Evolutionary conservation across 2,329 filamentous ascomycete genomes (phyloP).

Genomic region (Pyrenophora seminiperda): DNA sequence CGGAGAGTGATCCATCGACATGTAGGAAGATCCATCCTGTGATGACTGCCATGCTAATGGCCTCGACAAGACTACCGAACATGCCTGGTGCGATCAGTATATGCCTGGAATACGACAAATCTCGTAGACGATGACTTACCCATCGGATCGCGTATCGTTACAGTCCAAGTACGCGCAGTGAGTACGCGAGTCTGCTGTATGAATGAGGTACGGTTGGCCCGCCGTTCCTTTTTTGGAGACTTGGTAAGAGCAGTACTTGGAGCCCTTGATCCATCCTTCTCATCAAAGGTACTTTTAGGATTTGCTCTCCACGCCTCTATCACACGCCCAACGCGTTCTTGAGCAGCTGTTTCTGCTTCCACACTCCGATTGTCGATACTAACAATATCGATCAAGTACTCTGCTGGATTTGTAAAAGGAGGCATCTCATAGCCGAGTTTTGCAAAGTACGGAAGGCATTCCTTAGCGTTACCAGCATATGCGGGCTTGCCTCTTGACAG

Average conservation of each 20-base stretch:
- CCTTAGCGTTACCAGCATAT: conserved; percentile 65
- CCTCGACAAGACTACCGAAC: conserved; percentile 70
- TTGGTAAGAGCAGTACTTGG: conserved; percentile 4
- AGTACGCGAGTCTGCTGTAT: conserved; percentile 68
- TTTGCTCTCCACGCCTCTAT: conserved; percentile 63
- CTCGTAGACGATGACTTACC: conserved; percentile 50
- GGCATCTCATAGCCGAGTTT: conserved; percentile 65
- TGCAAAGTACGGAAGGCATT: conserved; percentile 69
- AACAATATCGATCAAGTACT: conserved; percentile 75
- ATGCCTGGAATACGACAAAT: not conserved
- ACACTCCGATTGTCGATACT: conserved; percentile 73
- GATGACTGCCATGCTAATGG: conserved; percentile 71
- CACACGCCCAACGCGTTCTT: conserved; percentile 64
- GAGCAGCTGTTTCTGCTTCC: conserved; percentile 66
- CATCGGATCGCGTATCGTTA: conserved; percentile 77
- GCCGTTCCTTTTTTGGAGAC: conserved; percentile 16
- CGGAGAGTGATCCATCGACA: conserved; percentile 67
- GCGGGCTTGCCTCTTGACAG: conserved; percentile 70
- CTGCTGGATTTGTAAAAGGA: conserved; percentile 76
- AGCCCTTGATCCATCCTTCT: conserved; percentile 17
- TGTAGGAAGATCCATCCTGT: conserved; percentile 75
- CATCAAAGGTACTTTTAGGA: conserved; percentile 13
- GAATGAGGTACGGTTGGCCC: conserved; percentile 60
- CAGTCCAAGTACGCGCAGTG: conserved; percentile 70
- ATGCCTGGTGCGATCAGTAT: conserved; percentile 48